phyloP scores from a whole-genome alignment of 805 yeast genomes.

The Myxozyma neglecta region DNA sequence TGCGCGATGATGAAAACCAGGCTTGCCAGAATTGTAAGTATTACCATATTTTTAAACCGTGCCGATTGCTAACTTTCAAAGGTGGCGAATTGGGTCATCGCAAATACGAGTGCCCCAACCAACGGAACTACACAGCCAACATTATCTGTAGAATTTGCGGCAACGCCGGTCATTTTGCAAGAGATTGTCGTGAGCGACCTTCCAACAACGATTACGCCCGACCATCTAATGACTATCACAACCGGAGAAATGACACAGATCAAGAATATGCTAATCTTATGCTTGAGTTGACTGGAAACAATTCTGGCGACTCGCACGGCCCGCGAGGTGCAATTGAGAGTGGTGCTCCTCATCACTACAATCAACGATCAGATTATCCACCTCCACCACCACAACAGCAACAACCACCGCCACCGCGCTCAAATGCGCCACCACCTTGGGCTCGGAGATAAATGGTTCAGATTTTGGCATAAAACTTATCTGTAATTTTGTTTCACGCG shows the following conservation, averaged over 20 bases:
- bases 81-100: constrained; percentile 64
- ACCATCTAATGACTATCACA: constrained; percentile 9
- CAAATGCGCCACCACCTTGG: constrained; percentile 29
- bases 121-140: constrained; percentile 51
- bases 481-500: background rate
- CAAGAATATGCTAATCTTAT: constrained; percentile 54
- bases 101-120: constrained; percentile 60
- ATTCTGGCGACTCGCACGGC: background rate
- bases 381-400: constrained; percentile 14
- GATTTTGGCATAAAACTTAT: background rate
- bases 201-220: constrained; percentile 10
- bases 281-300: constrained; percentile 43
- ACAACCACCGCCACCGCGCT: constrained; percentile 10
- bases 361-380: background rate
- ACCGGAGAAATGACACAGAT: constrained; percentile 45
- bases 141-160: constrained; percentile 80
- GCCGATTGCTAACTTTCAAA: background rate
- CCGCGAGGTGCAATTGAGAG: constrained; percentile 20
- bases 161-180: constrained; percentile 77
- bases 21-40: constrained; percentile 56
- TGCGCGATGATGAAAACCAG: constrained; percentile 72
- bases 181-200: constrained; percentile 66
- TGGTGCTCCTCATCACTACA: background rate
- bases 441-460: constrained; percentile 10
- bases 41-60: background rate